A percentile compares a stretch with the other conserved stretches of the same genome.
Evolutionary conservation across 352 stramenopile species (phyloP).

Genomic region (Globisporangium polare): DNA sequence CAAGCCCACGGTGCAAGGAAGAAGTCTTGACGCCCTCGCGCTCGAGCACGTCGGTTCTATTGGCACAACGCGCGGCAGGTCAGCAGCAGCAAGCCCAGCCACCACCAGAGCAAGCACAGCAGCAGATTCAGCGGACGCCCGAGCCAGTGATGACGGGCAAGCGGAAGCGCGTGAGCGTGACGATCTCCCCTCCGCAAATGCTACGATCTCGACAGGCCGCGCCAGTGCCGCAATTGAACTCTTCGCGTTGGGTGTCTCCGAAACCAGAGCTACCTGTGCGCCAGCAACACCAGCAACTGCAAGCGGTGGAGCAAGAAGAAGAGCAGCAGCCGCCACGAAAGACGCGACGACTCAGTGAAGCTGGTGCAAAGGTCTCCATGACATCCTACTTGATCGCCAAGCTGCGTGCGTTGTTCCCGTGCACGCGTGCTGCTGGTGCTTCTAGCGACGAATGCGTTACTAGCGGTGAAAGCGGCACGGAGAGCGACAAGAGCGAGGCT

Average conservation of each 20-base stretch:
- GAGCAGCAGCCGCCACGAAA: constrained; percentile 13
- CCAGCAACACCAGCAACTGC: neutral
- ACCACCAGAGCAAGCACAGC: neutral
- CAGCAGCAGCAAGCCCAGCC: neutral
- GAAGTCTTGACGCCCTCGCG: constrained; percentile 9
- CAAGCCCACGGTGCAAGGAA: constrained; percentile 1
- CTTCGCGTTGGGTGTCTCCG: constrained; percentile 9
- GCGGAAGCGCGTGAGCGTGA: constrained; percentile 13
- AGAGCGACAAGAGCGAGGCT: constrained; percentile 1
- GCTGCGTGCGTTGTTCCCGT: constrained; percentile 6
- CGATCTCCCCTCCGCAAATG: constrained; percentile 11
- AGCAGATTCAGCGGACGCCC: constrained; percentile 1
- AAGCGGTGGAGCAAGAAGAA: neutral
- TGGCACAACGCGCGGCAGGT: neutral
- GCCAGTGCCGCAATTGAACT: neutral
- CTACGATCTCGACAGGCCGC: neutral
- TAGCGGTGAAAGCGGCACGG: neutral
- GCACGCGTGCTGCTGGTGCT: neutral
- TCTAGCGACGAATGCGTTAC: neutral
- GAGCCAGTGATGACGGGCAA: constrained; percentile 1
- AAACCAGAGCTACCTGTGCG: constrained; percentile 8
- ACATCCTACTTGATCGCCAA: neutral
- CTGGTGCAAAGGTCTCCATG: constrained; percentile 3
- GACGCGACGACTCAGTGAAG: constrained; percentile 8
- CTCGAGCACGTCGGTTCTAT: neutral